A percentile compares a stretch with the other conserved stretches of the same genome.
These are phyloP conservation scores for Penicillium sp. DNA, from an alignment of 2,329 filamentous ascomycete genomes.

Conservation along the genomic window DNA sequence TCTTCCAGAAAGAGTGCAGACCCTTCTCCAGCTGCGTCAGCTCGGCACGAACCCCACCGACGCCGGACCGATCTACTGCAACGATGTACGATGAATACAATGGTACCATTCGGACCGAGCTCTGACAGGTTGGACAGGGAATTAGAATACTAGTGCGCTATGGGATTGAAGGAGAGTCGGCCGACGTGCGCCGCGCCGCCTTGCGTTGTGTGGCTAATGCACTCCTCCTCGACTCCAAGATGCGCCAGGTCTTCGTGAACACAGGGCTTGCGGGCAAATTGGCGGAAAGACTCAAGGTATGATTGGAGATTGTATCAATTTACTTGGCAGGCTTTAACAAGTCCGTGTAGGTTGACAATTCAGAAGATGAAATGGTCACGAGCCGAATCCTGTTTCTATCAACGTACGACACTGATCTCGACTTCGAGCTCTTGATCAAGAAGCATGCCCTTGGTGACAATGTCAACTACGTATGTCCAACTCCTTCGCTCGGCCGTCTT, in stretches of 20 bases:
- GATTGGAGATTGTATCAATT: neutral
- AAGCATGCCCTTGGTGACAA: constrained; percentile 65
- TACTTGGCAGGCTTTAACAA: neutral
- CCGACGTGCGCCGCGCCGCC: constrained; percentile 68
- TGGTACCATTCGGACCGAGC: neutral
- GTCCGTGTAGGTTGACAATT: constrained; percentile 56
- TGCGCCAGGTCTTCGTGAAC: constrained; percentile 71
- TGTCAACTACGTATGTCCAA: constrained; percentile 55
- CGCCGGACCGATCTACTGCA: constrained; percentile 81
- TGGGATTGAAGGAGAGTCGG: constrained; percentile 66
- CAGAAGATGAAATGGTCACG: constrained; percentile 82
- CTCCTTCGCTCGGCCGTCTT: no score
- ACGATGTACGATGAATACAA: constrained; percentile 55
- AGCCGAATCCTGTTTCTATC: constrained; percentile 77
- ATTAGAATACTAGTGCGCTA: constrained; percentile 69
- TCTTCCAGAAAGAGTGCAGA: constrained; percentile 35
- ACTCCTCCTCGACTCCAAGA: constrained; percentile 65
- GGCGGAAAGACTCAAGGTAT: constrained; percentile 65
- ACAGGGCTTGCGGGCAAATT: constrained; percentile 65
- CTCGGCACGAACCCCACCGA: constrained; percentile 69
- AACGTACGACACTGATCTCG: constrained; percentile 71
- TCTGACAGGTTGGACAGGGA: constrained; percentile 53
- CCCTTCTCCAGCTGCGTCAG: constrained; percentile 67
- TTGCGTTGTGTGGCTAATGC: constrained; percentile 84
- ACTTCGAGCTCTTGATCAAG: constrained; percentile 64